A percentile compares a stretch with the other conserved stretches of the same genome.
phyloP scores from a whole-genome alignment of 345 rosid genomes.

The Citrus unshiu region DNA sequence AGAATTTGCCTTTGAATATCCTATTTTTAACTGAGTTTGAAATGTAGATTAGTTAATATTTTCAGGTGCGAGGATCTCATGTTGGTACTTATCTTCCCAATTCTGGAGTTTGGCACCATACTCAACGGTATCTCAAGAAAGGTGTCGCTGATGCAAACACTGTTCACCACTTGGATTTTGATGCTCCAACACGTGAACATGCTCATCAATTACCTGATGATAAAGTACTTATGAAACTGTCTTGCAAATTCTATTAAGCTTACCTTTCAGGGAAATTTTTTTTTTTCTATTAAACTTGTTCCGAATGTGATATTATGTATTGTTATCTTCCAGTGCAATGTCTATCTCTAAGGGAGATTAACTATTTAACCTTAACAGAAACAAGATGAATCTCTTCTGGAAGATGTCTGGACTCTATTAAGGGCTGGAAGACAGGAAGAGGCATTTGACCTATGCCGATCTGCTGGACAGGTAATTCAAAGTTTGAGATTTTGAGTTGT shows the following conservation, averaged over 20 bases:
- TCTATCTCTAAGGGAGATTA: conserved; percentile 10
- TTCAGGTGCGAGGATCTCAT: conserved; percentile 89
- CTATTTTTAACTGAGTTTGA: not conserved
- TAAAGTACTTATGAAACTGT: conserved; percentile 43
- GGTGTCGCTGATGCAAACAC: conserved; percentile 50
- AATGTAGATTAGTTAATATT: conserved; percentile 5
- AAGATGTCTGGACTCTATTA: conserved; percentile 91
- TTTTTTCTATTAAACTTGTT: not conserved
- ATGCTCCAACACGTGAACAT: conserved; percentile 97
- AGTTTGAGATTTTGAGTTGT: conserved; percentile 4
- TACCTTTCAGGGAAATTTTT: not conserved
- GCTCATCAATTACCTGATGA: conserved; percentile 77
- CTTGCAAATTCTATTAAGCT: not conserved
- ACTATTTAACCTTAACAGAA: conserved; percentile 46
- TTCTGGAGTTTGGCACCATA: conserved; percentile 96
- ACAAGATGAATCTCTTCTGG: conserved; percentile 93
- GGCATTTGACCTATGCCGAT: conserved; percentile 91
- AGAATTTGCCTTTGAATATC: not conserved
- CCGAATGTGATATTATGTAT: not conserved
- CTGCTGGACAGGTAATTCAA: conserved; percentile 85
- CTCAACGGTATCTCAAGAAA: conserved; percentile 79
- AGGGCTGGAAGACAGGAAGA: conserved; percentile 94
- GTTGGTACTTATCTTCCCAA: conserved; percentile 92
- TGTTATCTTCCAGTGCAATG: not conserved
- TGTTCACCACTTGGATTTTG: conserved; percentile 93